Evolutionary conservation across 2,329 filamentous ascomycete genomes (phyloP).

Genomic region (Boeremia exigua): DNA sequence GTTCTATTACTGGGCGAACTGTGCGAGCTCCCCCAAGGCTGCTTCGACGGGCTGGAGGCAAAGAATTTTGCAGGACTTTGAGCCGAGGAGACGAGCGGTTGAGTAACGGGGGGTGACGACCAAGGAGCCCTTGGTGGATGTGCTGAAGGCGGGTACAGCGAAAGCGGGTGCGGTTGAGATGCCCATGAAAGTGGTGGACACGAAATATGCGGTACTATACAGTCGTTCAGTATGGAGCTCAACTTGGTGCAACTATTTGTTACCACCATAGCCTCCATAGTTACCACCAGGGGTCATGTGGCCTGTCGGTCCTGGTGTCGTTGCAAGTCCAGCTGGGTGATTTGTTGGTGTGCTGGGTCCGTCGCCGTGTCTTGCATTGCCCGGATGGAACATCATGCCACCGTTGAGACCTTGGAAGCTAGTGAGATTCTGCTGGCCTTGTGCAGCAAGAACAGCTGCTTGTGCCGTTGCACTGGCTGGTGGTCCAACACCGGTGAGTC

Average conservation of each 20-base stretch:
- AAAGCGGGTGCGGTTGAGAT: neutral
- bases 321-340: conserved; percentile 57
- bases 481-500: conserved; percentile 69
- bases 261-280: conserved; percentile 65
- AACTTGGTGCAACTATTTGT: conserved; percentile 9
- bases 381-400: conserved; percentile 49
- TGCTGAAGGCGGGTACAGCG: neutral
- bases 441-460: conserved; percentile 51
- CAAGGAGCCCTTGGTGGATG: neutral
- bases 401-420: conserved; percentile 46
- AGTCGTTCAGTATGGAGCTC: conserved; percentile 9
- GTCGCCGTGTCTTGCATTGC: conserved; percentile 50
- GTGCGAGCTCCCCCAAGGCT: neutral
- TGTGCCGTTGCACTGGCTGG: conserved; percentile 64
- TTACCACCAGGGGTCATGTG: conserved; percentile 81
- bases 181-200: neutral
- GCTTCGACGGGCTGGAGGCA: neutral
- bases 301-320: conserved; percentile 63
- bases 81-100: neutral
- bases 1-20: neutral
- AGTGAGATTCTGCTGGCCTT: conserved; percentile 42
- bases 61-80: neutral
- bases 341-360: conserved; percentile 74
- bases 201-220: conserved; percentile 6
- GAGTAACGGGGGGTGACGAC: neutral